Base-by-base conservation (phyloP, 345 rosid genomes). In the Pugionium cornutum region DNA sequence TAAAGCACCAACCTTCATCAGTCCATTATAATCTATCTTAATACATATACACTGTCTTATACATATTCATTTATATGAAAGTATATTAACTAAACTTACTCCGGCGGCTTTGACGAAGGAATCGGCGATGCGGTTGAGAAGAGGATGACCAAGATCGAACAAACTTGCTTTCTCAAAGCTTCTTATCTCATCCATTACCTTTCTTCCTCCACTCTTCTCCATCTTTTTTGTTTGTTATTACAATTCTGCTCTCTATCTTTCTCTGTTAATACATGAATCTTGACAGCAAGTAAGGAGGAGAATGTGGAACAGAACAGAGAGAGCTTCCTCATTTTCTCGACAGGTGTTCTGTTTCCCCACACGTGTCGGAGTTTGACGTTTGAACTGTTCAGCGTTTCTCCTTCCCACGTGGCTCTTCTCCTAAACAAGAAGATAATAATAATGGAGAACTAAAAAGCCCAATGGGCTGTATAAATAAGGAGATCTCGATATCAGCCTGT, bases 71-170 rank as follows among this genome's bases (percentile, higher is more conserved):
- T 18, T 18, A 18, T 18, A 18, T 18, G 18, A 30, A 18, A 35
- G 18, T 8, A 53, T 32, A 45, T 40, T 6, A n/a, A 4, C 27
- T 30, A 6, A 55, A 53, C 72, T 47, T 68, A 91, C 95, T 39
- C 95, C 92, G 4, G 97, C 99, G 53, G 96, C 96, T 76, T 81
- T 91, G 54, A 91, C 79, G 74, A 94, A 87, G 78, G 95, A 88
- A 39, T 91, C 89, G 2, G 96, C 88, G 63, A 94, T 64, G 62
- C 95, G 87, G 76, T 94, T 90, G 43, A 90, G 97, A 61, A 94
- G 92, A 76, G 95, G 99, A 70, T 90, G 99, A 32, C 99, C 96
- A 30, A 94, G 80, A 77, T 91, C 97, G 67, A 94, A 80, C 68
- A 78, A 72, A 36, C 84, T 62, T 40, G 83, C 82, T 60, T 86